These are phyloP conservation scores for Pseudogymnoascus sp. DNA, from an alignment of 2,329 filamentous ascomycete genomes.

Conservation along the genomic window DNA sequence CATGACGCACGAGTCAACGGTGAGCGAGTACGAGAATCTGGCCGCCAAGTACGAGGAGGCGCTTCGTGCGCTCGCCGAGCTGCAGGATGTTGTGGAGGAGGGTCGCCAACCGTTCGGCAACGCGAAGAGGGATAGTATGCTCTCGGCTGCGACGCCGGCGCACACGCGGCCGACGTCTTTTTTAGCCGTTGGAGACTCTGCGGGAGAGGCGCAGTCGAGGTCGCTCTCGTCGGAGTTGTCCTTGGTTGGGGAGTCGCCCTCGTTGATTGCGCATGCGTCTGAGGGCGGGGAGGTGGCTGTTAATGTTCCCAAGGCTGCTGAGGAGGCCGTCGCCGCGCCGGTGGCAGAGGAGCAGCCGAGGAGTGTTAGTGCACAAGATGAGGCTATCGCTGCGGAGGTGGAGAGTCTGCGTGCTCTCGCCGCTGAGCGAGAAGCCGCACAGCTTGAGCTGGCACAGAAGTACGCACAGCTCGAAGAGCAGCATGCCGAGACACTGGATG, in stretches of 20 bases:
- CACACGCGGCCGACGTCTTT: constrained; percentile 65
- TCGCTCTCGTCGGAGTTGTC: constrained; percentile 93
- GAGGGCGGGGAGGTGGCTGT: constrained; percentile 2
- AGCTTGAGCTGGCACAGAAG: constrained; percentile 63
- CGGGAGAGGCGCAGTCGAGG: constrained; percentile 60
- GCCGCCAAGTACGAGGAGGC: constrained; percentile 87
- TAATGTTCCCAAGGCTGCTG: constrained; percentile 22
- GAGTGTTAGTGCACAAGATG: constrained; percentile 29
- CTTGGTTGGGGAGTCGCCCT: constrained; percentile 70
- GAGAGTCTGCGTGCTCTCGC: constrained; percentile 63
- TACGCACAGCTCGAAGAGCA: constrained; percentile 77
- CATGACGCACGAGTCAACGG: constrained; percentile 78
- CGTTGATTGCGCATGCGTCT: constrained; percentile 19
- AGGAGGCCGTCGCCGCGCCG: constrained; percentile 14
- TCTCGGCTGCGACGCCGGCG: constrained; percentile 42
- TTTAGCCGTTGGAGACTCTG: constrained; percentile 46
- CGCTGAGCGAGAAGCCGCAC: constrained; percentile 66
- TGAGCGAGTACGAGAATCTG: constrained; percentile 73
- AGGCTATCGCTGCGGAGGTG: constrained; percentile 54
- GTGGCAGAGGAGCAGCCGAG: constrained; percentile 31
- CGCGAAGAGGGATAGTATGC: constrained; percentile 45
- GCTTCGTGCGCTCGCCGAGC: constrained; percentile 68
- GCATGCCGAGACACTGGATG: constrained; percentile 72
- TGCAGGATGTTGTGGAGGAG: constrained; percentile 81
- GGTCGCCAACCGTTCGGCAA: constrained; percentile 49